phyloP scores from a whole-genome alignment of 352 stramenopile genomes.

The Phytophthora tubulina region DNA sequence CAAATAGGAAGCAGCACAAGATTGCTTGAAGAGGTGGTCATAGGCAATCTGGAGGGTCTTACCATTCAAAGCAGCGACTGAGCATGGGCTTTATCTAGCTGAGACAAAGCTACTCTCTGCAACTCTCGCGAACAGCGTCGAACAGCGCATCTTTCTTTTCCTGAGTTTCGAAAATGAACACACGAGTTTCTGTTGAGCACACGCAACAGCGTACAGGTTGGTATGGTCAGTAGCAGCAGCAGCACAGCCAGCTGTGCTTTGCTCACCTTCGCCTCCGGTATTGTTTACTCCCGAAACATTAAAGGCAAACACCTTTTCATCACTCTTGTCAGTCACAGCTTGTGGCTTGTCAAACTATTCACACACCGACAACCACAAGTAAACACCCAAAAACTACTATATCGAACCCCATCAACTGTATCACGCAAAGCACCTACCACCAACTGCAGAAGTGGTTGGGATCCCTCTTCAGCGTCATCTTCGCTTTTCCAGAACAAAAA shows the following conservation, averaged over 20 bases:
- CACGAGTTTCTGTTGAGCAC: conserved; percentile 62
- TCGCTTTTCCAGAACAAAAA: conserved; percentile 85
- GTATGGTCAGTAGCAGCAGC: not conserved
- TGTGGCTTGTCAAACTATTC: conserved; percentile 72
- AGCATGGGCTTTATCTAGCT: not conserved
- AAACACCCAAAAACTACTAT: not conserved
- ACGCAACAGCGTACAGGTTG: conserved; percentile 2
- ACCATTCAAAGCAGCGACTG: conserved; percentile 22
- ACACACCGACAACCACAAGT: conserved; percentile 11
- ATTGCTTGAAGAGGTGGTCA: conserved; percentile 8
- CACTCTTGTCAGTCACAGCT: conserved; percentile 67
- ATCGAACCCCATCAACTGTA: not conserved
- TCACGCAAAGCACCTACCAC: conserved; percentile 52
- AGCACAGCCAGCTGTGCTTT: not conserved
- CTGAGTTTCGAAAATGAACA: conserved; percentile 68
- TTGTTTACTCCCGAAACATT: conserved; percentile 64
- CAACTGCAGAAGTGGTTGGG: conserved; percentile 62
- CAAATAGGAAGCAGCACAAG: conserved; percentile 4
- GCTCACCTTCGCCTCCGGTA: conserved; percentile 61
- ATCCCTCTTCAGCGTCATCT: conserved; percentile 74
- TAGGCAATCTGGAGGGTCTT: conserved; percentile 24
- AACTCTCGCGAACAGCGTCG: conserved; percentile 57
- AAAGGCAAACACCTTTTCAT: conserved; percentile 74
- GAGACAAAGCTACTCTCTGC: conserved; percentile 33
- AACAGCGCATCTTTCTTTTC: conserved; percentile 66